Evolutionary conservation across 2,329 filamentous ascomycete genomes (phyloP).

Genomic region (Dothideomycetidae sp.): DNA sequence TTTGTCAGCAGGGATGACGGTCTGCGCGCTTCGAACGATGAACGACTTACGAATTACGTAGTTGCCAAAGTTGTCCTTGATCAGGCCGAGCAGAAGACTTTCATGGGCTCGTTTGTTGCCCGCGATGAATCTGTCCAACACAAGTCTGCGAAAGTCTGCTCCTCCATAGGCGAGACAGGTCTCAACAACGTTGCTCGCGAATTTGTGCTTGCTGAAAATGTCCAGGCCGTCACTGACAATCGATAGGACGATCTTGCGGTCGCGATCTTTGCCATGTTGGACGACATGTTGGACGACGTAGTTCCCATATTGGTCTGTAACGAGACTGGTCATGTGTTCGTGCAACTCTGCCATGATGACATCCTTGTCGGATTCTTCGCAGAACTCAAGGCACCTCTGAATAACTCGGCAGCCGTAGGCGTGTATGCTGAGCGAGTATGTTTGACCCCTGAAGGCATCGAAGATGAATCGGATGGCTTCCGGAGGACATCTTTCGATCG

Average conservation of each 20-base stretch:
- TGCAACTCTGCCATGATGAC: conserved; percentile 69
- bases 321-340: conserved; percentile 53
- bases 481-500: conserved; percentile 66
- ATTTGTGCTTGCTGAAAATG: conserved; percentile 80
- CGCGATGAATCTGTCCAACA: conserved; percentile 47
- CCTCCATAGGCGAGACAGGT: conserved; percentile 68
- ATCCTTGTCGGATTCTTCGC: conserved; percentile 54
- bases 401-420: conserved; percentile 85
- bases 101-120: conserved; percentile 43
- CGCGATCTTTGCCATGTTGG: conserved; percentile 56
- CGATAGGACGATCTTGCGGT: conserved; percentile 57
- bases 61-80: conserved; percentile 87
- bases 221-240: conserved; percentile 61
- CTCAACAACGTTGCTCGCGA: conserved; percentile 93
- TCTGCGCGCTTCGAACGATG: not conserved
- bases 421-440: conserved; percentile 61
- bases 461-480: conserved; percentile 77
- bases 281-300: conserved; percentile 94
- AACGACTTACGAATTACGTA: conserved; percentile 83
- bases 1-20: conserved; percentile 11
- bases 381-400: conserved; percentile 78
- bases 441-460: conserved; percentile 60
- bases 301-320: conserved; percentile 84
- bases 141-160: conserved; percentile 51
- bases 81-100: conserved; percentile 57